Evolutionary conservation across 345 rosid genomes (phyloP).

Genomic region (Draba incana): DNA sequence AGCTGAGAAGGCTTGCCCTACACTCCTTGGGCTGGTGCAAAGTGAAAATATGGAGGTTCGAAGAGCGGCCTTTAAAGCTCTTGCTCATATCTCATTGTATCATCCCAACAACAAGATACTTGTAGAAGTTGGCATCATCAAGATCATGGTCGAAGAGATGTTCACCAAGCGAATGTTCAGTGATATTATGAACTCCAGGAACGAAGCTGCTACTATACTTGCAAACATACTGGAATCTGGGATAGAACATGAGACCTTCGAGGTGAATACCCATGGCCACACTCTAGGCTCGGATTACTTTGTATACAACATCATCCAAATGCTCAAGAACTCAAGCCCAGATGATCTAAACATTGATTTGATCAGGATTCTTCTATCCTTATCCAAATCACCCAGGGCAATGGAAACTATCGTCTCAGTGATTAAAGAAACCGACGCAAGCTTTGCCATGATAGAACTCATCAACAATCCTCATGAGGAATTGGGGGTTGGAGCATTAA

Average conservation of each 20-base stretch:
- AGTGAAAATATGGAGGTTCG: conserved; percentile 56
- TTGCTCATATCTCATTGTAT: conserved; percentile 67
- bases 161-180: conserved; percentile 54
- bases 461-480: conserved; percentile 76
- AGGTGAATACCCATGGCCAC: conserved; percentile 65
- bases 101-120: conserved; percentile 66
- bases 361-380: conserved; percentile 67
- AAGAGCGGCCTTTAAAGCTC: conserved; percentile 67
- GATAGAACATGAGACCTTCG: conserved; percentile 55
- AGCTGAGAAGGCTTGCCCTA: conserved; percentile 69
- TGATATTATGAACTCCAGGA: conserved; percentile 65
- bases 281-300: conserved; percentile 69
- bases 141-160: conserved; percentile 73
- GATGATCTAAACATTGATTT: conserved; percentile 70
- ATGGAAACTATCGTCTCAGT: conserved; percentile 57
- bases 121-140: conserved; percentile 59
- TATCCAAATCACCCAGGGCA: conserved; percentile 63
- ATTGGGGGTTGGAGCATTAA: conserved; percentile 65
- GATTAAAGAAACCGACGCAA: conserved; percentile 70
- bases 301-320: conserved; percentile 60
- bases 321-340: conserved; percentile 73
- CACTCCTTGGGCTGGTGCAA: conserved; percentile 66
- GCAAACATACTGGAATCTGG: conserved; percentile 81
- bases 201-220: conserved; percentile 72
- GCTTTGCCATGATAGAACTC: conserved; percentile 67